Evolutionary conservation across 257 asterid genomes (phyloP), one percentile per base, ranked within the genome.

Genomic region (Petunia secreta): DNA sequence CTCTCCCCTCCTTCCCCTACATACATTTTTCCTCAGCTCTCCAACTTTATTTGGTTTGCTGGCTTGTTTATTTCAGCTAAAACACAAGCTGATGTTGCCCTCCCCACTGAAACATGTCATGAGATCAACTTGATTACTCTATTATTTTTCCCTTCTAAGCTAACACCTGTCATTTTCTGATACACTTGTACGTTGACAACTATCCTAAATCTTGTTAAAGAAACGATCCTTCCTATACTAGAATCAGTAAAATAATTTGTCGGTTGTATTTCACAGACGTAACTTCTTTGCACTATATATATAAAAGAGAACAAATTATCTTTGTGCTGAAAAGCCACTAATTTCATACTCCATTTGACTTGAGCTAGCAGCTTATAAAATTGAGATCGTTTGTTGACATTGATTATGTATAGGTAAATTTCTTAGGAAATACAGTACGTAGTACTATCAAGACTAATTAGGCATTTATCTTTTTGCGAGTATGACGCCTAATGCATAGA

Each of bases 51-150:
- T 71, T 71, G 60, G 13, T 71, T 59, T 43, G 44, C 77, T 34
- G 13, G 34, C 16, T 44, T 44, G 58, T 68, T 68, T 55, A 40
- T 71, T 71, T 71, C 16, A 71, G 25, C 52, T 71, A 11, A 71
- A 71, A 71, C 77, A 71, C 44, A 71, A 71, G 62, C 77, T 48
- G 50, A 34, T 71, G 62, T 71, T 71, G 62, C 77, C 46, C 60
- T 71, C 16, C 48, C 48, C 37, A 59, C 43, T 48, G 34, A 71
- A 71, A 48, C 77, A 71, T 48, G 34, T 71, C 77, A 71, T 71
- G 62, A 34, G 60, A 71, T 71, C 60, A 71, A 71, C 60, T 71
- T 71, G 44, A 48, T 71, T 71, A 71, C 41, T 71, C 62, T 34
- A 71, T 71, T 71, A 34, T 71, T 48, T 71, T 25, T 44, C 62